Base-by-base conservation (phyloP, 1,139 yeast genomes). In the Arxiozyma slooffiae region DNA sequence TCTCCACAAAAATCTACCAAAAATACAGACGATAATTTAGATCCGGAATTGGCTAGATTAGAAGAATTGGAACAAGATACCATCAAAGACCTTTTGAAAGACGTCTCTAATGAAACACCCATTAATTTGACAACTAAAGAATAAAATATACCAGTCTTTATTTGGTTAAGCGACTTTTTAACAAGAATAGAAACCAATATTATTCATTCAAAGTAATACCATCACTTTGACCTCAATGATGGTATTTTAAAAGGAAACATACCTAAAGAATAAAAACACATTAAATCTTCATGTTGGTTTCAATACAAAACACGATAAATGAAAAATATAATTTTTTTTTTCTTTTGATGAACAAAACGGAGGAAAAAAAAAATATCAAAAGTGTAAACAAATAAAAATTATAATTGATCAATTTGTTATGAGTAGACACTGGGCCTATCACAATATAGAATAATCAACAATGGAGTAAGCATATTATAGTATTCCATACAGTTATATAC, bases 61-160 rank as follows among this genome's bases (percentile, higher is more conserved):
- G 45, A 42, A 20, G 45, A 30, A 21, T 9, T 42, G 22, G 45
- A 42, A 20, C 39, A 42, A 42, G 45, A 42, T 9, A 38, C 34
- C 26, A 42, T 42, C 38, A 42, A 42, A 18, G 45, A 42, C 22
- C 16, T 42, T 24, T 34, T 42, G 18, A 42, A 42, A 18, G 45
- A 42, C 17, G 48, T 45, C 22, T 38, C 48, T 6, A 23, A 23
- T 18, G 48, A 45, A 26, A 45, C 39, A 8, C 43, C 48, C 9
- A 24, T 45, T 20, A 45, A 45, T 11, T 30, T 42, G 23, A 30
- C 45, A 23, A 30, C 36, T 9, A 21, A 34, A 20, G 45, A 42
- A 7, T 42, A 38, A 42, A 14, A 16, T 14, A 11, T 30, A 30
- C 36, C 14, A 30, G n/a, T 14, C n/a, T 4, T 30, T 14, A 2